Percentiles rank a stretch among this genome's conserved stretches.
These are phyloP conservation scores for Diaporthe sp. DNA, from an alignment of 2,329 filamentous ascomycete species.

Conservation along the genomic window DNA sequence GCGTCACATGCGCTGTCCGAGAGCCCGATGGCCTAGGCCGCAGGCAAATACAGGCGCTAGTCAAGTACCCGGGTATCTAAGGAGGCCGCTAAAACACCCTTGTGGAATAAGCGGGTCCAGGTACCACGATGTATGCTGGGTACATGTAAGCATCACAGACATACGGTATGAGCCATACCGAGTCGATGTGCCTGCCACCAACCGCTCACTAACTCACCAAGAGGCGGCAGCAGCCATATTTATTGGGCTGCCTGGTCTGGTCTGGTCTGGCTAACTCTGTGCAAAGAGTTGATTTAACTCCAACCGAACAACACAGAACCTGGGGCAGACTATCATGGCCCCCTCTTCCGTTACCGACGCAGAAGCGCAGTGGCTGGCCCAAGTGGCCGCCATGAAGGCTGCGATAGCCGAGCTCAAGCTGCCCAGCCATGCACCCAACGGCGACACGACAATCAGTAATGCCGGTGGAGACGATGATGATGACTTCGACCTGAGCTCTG, in stretches of 20 bases:
- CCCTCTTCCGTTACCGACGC: slow-evolving; percentile 50
- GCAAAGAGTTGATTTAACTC: not conserved
- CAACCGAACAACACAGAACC: not conserved
- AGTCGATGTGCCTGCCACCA: slow-evolving; percentile 21
- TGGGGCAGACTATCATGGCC: slow-evolving; percentile 14
- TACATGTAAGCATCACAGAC: slow-evolving; percentile 27
- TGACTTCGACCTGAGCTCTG: slow-evolving; percentile 64
- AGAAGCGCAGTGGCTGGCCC: slow-evolving; percentile 82
- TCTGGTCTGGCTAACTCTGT: not conserved
- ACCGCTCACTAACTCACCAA: not conserved
- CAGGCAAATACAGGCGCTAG: not conserved
- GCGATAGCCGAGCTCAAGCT: slow-evolving; percentile 81
- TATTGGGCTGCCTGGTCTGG: not conserved
- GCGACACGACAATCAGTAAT: slow-evolving; percentile 62
- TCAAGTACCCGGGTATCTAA: slow-evolving; percentile 1
- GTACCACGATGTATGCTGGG: not conserved
- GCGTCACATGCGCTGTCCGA: slow-evolving; percentile 29
- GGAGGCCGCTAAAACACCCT: slow-evolving; percentile 3
- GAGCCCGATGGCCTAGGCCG: slow-evolving; percentile 4
- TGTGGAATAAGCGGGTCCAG: slow-evolving; percentile 5
- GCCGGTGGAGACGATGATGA: slow-evolving; percentile 76
- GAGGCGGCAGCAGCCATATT: slow-evolving; percentile 11
- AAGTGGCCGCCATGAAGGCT: slow-evolving; percentile 87
- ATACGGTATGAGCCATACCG: slow-evolving; percentile 32
- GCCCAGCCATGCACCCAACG: slow-evolving; percentile 56